Base-by-base conservation (phyloP, 176 grass and related monocot species). In the Miscanthus lutarioriparius region DNA sequence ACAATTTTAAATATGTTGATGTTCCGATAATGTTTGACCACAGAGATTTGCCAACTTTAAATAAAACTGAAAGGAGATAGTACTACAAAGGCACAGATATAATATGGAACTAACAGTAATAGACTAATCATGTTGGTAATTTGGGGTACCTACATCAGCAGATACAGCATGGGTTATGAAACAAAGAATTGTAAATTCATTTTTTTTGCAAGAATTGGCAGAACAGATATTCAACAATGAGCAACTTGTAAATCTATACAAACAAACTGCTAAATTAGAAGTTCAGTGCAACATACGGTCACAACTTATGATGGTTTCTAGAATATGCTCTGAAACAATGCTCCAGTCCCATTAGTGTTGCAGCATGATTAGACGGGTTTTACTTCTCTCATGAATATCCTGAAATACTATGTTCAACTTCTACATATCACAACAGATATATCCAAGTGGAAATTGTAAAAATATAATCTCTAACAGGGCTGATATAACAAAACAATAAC, bases 401-500 rank as follows among this genome's bases (percentile, higher is more conserved):
- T 45, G 40, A 66, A n/a, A 22, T 20, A 15, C 1, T 30, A 64
- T 26, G 37, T 65, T 51, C 14, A 36, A 76, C 22, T 37, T 66
- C 44, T 26, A 84, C 28, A 27, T 71, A 45, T 63, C 10, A 44
- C 4, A 75, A 53, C 58, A n/a, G 40, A 73, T 45, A 16, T 26
- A 66, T 43, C 56, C 40, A 51, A 72, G 43, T 84, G 58, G 49
- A 76, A 54, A 67, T 28, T 67, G 27, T 27, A 58, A 45, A 13
- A 26, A 41, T 14, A 10, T 14, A 7, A 43, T 39, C 8, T 30
- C 1, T 51, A 27, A 78, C 36, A n/a, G 20, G 9, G 53, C 5
- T 73, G 16, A 43, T 13, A 32, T 45, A 83, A 69, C 19, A 70
- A 68, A 4, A 26, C 44, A 48, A 14, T 25, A 65, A 47, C 17